Evolutionary conservation across 2,329 filamentous ascomycete species (phyloP).

Genomic region (Sporothrix globosa): DNA sequence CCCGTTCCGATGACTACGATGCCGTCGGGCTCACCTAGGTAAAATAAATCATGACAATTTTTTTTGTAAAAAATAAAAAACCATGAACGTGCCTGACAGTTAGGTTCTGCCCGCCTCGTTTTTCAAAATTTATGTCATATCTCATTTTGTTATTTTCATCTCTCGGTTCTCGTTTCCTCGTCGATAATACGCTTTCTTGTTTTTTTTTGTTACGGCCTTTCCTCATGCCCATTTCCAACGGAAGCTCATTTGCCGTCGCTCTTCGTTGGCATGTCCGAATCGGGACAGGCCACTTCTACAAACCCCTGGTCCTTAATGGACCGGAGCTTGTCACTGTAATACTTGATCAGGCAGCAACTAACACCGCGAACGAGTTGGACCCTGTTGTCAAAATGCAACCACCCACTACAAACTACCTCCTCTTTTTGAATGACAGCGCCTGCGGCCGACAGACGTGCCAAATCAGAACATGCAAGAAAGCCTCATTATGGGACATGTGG

Average conservation of each 20-base stretch:
- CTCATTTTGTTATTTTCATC: neutral
- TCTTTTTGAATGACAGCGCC: neutral
- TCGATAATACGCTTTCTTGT: no score
- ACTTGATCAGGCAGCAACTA: constrained; percentile 24
- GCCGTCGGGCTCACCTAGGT: constrained; percentile 19
- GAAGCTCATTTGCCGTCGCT: neutral
- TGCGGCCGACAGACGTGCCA: neutral
- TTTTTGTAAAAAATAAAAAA: neutral
- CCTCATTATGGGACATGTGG: neutral
- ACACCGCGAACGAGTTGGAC: neutral
- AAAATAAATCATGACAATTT: neutral
- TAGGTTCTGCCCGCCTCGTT: constrained; percentile 9
- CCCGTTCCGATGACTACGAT: neutral
- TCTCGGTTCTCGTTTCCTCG: neutral
- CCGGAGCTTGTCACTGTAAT: neutral
- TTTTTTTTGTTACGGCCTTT: neutral
- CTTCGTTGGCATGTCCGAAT: constrained; percentile 26
- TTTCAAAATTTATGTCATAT: constrained; percentile 5
- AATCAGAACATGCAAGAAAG: neutral
- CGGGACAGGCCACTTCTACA: constrained; percentile 3
- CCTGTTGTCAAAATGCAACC: constrained; percentile 25
- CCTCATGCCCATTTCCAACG: neutral
- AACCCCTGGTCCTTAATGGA: constrained; percentile 9
- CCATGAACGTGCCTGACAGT: neutral
- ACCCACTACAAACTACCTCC: neutral